Evolutionary conservation across 164 flowering plant genomes (phyloP).

Genomic region (Kalanchoe fedtschenkoi): DNA sequence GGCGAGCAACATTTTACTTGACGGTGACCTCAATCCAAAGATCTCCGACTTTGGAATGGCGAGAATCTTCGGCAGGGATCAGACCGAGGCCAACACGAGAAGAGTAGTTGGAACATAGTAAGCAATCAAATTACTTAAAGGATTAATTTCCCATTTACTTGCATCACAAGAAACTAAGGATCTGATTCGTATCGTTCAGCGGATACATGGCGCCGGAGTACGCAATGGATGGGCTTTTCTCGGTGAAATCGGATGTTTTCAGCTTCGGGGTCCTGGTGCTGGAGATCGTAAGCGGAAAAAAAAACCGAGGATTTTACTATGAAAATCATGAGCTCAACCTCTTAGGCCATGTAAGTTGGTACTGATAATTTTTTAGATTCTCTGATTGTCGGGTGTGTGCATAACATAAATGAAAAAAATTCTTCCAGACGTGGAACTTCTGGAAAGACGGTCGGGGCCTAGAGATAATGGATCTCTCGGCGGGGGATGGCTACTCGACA

Average conservation of each 20-base stretch:
- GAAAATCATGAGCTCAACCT: constrained; percentile 33
- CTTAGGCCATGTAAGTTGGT: constrained; percentile 41
- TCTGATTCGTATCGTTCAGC: constrained; percentile 18
- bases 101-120: constrained; percentile 73
- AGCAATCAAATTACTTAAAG: constrained; percentile 14
- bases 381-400: not conserved
- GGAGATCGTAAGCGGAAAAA: constrained; percentile 53
- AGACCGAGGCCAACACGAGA: constrained; percentile 37
- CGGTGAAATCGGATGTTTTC: constrained; percentile 57
- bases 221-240: constrained; percentile 56
- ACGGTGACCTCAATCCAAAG: constrained; percentile 49
- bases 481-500: constrained; percentile 11
- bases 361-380: not conserved
- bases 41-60: constrained; percentile 80
- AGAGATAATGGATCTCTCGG: constrained; percentile 23
- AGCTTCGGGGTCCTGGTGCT: constrained; percentile 59
- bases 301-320: constrained; percentile 39
- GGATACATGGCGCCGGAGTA: constrained; percentile 76
- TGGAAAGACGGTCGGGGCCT: constrained; percentile 34
- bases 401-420: not conserved
- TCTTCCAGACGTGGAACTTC: constrained; percentile 31
- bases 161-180: not conserved
- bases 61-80: constrained; percentile 44
- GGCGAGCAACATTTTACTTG: constrained; percentile 62
- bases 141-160: not conserved